Conservation (phyloP, 768 basidiomycete species). For the Coprinopsis sp. region DNA sequence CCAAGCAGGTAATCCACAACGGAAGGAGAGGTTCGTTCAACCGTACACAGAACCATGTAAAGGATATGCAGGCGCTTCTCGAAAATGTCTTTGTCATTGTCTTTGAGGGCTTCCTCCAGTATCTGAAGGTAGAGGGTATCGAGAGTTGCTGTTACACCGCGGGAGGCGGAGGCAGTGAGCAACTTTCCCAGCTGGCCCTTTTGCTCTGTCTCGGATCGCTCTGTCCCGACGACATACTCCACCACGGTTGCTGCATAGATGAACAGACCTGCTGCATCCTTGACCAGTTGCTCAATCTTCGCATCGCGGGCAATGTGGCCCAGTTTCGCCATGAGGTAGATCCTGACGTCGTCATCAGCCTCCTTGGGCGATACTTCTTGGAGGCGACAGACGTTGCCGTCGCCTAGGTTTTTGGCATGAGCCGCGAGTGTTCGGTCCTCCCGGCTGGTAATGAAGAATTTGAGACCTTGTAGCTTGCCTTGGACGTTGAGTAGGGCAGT, state of each 20-base stretch:
- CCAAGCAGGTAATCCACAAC: constrained; percentile 12
- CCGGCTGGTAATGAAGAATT: no score
- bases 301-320: neutral
- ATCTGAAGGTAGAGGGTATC: constrained; percentile 15
- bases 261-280: no score
- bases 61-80: constrained; percentile 12
- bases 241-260: no score
- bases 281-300: constrained; percentile 11
- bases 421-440: neutral
- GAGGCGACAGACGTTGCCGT: no score
- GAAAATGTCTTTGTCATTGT: constrained; percentile 7
- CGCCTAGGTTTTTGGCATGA: neutral
- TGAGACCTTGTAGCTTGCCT: no score
- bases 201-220: no score
- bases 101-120: constrained; percentile 13
- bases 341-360: constrained; percentile 2
- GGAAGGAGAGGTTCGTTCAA: constrained; percentile 13
- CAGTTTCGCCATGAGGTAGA: constrained; percentile 2
- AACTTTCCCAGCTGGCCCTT: no score
- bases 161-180: no score
- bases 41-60: constrained; percentile 19
- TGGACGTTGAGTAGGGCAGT: no score
- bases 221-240: constrained; percentile 15
- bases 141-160: constrained; percentile 8
- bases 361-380: neutral